A percentile compares a stretch with the other conserved stretches of the same genome.
Evolutionary conservation across 1,284 basidiomycete genomes (phyloP).

Genomic region (Puccinia horiana): DNA sequence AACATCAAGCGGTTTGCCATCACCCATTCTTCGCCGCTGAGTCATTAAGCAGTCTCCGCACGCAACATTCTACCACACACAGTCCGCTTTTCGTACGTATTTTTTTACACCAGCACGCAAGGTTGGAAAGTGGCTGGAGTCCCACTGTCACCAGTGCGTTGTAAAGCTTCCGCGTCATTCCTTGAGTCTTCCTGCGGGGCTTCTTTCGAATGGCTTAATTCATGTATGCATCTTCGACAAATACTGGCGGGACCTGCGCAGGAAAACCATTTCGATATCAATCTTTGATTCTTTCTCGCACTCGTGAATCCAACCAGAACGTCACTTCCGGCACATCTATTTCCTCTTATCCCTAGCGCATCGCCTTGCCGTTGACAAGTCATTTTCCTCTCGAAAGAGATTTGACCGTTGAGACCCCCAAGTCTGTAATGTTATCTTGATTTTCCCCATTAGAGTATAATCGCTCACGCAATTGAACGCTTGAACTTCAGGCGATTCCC

Average conservation of each 20-base stretch:
- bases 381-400: background rate
- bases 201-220: background rate
- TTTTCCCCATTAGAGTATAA: background rate
- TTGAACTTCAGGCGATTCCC: background rate
- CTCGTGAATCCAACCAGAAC: background rate
- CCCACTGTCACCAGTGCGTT: too few species aligned
- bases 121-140: background rate
- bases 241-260: background rate
- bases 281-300: background rate
- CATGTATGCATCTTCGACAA: background rate
- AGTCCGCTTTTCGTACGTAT: background rate
- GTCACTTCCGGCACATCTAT: background rate
- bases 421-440: background rate
- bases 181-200: background rate
- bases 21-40: background rate
- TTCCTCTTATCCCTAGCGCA: background rate
- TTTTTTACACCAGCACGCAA: background rate
- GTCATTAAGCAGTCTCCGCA: background rate
- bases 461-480: background rate
- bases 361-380: background rate
- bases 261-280: background rate
- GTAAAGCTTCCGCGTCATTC: background rate
- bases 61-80: background rate
- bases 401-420: background rate
- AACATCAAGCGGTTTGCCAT: background rate